Conservation (phyloP, 2,329 filamentous ascomycete species). For the Pestalotiopsis sp. region DNA sequence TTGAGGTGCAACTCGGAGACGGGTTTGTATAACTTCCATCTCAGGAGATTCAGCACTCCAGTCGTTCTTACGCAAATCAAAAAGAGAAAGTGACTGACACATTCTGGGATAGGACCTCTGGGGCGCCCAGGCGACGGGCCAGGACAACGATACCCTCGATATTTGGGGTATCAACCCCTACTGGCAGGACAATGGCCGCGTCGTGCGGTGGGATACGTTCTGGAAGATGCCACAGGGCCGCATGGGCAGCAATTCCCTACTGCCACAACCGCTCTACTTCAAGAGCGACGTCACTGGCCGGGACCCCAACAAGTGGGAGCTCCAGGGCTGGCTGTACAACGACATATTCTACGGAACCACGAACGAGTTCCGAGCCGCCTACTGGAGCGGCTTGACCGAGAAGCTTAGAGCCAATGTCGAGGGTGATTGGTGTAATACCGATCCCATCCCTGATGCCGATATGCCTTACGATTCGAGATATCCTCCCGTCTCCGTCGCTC, state of each 20-base stretch:
- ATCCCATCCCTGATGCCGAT: conserved; percentile 37
- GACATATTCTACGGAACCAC: conserved; percentile 54
- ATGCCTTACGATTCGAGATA: conserved; percentile 38
- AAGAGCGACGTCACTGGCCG: conserved; percentile 51
- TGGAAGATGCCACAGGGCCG: conserved; percentile 38
- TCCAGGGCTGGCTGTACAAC: conserved; percentile 57
- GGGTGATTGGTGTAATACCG: conserved; percentile 47
- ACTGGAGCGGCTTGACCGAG: conserved; percentile 43
- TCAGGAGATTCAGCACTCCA: too few species aligned
- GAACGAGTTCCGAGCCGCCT: conserved; percentile 47
- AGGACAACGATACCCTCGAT: conserved; percentile 43
- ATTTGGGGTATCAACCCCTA: conserved; percentile 43
- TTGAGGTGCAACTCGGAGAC: too few species aligned
- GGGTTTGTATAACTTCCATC: too few species aligned
- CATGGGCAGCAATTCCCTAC: conserved; percentile 44
- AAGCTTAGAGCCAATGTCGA: conserved; percentile 50
- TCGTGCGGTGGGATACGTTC: conserved; percentile 51
- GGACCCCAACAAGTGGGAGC: conserved; percentile 51
- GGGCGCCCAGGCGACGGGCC: conserved; percentile 39
- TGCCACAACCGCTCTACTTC: conserved; percentile 48
- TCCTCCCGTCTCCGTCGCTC: conserved; percentile 40
- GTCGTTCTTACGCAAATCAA: too few species aligned
- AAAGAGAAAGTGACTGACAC: too few species aligned
- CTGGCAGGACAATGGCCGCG: conserved; percentile 41
- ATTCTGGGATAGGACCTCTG: conserved; percentile 36